A percentile compares a stretch with the other conserved stretches of the same genome.
These are phyloP conservation scores for Aleurites moluccanus DNA, from an alignment of 441 rosid species.

Conservation along the genomic window DNA sequence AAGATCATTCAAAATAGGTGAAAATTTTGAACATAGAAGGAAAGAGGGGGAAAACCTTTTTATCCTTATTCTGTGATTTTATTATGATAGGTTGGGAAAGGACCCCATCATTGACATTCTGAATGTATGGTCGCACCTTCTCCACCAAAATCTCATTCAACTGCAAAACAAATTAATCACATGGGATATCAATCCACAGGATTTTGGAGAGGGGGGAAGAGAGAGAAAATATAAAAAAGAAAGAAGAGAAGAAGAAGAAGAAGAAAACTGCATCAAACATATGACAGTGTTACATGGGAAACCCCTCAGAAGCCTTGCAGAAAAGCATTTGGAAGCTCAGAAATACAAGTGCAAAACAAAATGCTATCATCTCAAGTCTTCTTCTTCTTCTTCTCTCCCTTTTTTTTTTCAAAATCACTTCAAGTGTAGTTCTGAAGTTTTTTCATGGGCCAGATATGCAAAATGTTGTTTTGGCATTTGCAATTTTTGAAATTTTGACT, in stretches of 20 bases:
- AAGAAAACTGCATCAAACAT: background rate
- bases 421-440: background rate
- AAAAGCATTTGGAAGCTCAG: background rate
- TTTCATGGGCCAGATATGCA: background rate
- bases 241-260: background rate
- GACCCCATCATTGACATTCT: slow-evolving; percentile 41
- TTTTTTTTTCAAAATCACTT: background rate
- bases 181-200: background rate
- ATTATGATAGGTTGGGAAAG: slow-evolving; percentile 65
- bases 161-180: slow-evolving; percentile 36
- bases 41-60: slow-evolving; percentile 37
- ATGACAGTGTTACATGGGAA: background rate
- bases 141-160: slow-evolving; percentile 81
- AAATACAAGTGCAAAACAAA: background rate
- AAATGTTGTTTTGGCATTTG: background rate
- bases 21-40: background rate
- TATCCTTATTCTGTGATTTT: slow-evolving; percentile 43
- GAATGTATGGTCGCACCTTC: slow-evolving; percentile 70
- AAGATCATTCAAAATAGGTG: background rate
- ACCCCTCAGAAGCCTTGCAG: background rate
- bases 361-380: background rate
- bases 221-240: background rate
- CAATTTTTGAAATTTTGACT: background rate
- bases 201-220: background rate
- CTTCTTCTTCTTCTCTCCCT: background rate